Percentiles rank a stretch among this genome's conserved stretches.
Evolutionary conservation across 2,329 filamentous ascomycete species (phyloP).

Genomic region (Malbranchea zuffiana): DNA sequence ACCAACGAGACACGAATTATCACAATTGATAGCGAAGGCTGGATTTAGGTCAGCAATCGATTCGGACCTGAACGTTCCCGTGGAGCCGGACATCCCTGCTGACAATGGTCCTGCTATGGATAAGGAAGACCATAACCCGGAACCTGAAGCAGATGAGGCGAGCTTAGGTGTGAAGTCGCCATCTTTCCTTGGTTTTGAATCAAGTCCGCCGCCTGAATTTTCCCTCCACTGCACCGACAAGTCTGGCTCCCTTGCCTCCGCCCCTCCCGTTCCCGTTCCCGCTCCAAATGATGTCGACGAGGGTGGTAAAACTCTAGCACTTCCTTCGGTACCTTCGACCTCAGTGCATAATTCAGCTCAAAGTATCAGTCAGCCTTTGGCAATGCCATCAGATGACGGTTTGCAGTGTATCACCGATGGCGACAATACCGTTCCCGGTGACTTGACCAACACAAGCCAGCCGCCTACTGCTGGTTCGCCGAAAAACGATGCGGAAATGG

Average conservation of each 20-base stretch:
- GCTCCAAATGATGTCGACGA: neutral
- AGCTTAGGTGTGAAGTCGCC: slow-evolving; percentile 11
- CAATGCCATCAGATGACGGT: slow-evolving; percentile 9
- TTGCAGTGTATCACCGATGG: slow-evolving; percentile 10
- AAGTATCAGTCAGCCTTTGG: neutral
- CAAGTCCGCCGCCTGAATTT: slow-evolving; percentile 12
- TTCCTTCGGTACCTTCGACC: neutral
- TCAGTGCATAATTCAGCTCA: slow-evolving; percentile 7
- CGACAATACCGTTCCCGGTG: slow-evolving; percentile 2
- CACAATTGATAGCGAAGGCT: slow-evolving; percentile 38
- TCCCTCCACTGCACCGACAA: neutral
- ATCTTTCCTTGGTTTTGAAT: slow-evolving; percentile 12
- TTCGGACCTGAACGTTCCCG: slow-evolving; percentile 23
- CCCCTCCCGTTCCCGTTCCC: too few relatives aligned
- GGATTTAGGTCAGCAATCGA: slow-evolving; percentile 39
- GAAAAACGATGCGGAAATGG: neutral
- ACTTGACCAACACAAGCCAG: neutral
- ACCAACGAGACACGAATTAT: slow-evolving; percentile 33
- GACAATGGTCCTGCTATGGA: neutral
- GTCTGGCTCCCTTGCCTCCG: neutral
- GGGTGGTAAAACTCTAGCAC: neutral
- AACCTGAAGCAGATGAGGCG: neutral
- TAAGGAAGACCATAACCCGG: slow-evolving; percentile 1
- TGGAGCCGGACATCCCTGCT: neutral
- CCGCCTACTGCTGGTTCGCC: neutral